These are phyloP conservation scores for Kurtzmaniella cleridarum DNA, from an alignment of 805 yeast species.

Conservation along the genomic window DNA sequence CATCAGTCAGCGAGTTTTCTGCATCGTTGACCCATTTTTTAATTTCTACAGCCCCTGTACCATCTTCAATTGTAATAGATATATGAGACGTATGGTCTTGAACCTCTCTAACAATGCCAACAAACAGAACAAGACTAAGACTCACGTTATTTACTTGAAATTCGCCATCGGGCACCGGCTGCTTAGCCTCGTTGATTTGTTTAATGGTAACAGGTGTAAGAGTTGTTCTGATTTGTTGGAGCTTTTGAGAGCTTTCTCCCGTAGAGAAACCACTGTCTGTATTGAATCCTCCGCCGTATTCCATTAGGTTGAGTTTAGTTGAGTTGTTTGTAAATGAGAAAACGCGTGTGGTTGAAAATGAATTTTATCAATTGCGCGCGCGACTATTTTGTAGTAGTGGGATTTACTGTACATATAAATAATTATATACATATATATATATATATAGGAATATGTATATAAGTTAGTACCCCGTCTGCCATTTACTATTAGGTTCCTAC, in stretches of 20 bases:
- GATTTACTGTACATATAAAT: conserved; percentile 7
- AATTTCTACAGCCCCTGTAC: conserved; percentile 60
- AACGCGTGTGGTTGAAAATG: too few species aligned
- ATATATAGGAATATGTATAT: too few species aligned
- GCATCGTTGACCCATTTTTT: conserved; percentile 51
- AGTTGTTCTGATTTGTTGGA: conserved; percentile 18
- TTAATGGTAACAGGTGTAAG: conserved; percentile 68
- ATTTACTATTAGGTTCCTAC: too few species aligned
- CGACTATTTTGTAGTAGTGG: too few species aligned
- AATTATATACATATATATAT: too few species aligned
- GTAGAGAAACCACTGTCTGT: conserved; percentile 10
- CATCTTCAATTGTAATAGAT: conserved; percentile 65
- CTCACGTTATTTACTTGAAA: conserved; percentile 56
- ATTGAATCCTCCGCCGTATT: conserved; percentile 16
- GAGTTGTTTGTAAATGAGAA: too few species aligned
- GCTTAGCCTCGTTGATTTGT: conserved; percentile 59
- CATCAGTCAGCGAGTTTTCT: conserved; percentile 23
- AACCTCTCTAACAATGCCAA: conserved; percentile 67
- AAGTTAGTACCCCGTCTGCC: too few species aligned
- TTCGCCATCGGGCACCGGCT: conserved; percentile 62
- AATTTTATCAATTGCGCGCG: too few species aligned
- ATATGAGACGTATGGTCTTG: conserved; percentile 53
- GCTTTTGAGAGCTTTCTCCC: conserved; percentile 18
- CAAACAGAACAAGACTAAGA: conserved; percentile 55
- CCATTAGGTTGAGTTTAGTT: too few species aligned